These are phyloP conservation scores for Lophiotrema nucula DNA, from an alignment of 495 filamentous ascomycete genomes.

Conservation along the genomic window DNA sequence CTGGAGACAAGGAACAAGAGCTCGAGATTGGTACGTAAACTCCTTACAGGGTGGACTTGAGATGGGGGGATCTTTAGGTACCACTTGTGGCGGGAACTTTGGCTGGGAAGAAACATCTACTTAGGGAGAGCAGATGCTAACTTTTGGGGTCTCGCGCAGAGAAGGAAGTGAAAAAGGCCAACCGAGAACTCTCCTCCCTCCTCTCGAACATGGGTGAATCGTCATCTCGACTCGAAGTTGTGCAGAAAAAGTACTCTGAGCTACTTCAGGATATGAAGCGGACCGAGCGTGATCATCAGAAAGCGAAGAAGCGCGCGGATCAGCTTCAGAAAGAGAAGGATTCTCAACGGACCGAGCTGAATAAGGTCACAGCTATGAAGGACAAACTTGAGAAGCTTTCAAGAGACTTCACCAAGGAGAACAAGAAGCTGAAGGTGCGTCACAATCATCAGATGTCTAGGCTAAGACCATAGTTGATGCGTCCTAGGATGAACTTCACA, in stretches of 20 bases:
- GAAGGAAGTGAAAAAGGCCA: conserved; percentile 88
- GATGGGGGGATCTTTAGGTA: too few species aligned
- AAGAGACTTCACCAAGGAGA: conserved; percentile 87
- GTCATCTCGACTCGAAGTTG: conserved; percentile 72
- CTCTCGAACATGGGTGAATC: conserved; percentile 76
- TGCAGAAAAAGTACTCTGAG: conserved; percentile 89
- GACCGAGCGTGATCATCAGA: conserved; percentile 86
- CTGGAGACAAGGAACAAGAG: conserved; percentile 92
- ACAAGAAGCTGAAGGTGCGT: conserved; percentile 89
- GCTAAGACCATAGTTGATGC: conserved; percentile 22
- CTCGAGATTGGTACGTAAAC: conserved; percentile 85
- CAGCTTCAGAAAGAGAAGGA: conserved; percentile 97
- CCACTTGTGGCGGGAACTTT: too few species aligned
- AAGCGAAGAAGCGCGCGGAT: conserved; percentile 93
- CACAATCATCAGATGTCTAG: not conserved
- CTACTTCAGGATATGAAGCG: conserved; percentile 91
- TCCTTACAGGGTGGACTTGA: not conserved
- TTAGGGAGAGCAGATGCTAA: too few species aligned
- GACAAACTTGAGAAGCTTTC: conserved; percentile 95
- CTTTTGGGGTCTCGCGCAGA: too few species aligned
- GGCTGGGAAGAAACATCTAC: too few species aligned
- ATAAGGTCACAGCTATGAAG: conserved; percentile 80
- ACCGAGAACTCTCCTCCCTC: conserved; percentile 78
- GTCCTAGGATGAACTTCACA: conserved; percentile 83
- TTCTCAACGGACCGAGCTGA: conserved; percentile 77